phyloP scores from a whole-genome alignment of 306 rosid species.

The Macrotyloma uniflorum region DNA sequence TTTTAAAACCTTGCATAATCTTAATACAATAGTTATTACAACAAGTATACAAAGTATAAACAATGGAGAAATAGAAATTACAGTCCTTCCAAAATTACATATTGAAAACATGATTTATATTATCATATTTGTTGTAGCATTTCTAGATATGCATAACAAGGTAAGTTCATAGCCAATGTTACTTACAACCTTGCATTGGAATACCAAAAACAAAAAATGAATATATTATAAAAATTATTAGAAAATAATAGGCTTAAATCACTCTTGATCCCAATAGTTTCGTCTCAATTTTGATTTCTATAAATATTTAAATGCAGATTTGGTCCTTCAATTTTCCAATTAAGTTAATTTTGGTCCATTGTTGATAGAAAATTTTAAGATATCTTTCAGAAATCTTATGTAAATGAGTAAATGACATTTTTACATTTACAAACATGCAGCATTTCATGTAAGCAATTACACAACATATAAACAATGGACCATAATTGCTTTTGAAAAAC shows the following conservation, averaged over 20 bases:
- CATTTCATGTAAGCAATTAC: too few species aligned
- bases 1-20: conserved; percentile 23
- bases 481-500: too few species aligned
- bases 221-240: neutral
- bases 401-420: too few species aligned
- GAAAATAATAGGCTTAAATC: neutral
- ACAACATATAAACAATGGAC: too few species aligned
- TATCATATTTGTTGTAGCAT: conserved; percentile 7
- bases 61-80: conserved; percentile 15
- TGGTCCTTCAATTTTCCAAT: too few species aligned
- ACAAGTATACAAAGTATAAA: conserved; percentile 18
- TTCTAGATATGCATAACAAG: conserved; percentile 7
- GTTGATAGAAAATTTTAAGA: too few species aligned
- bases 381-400: too few species aligned
- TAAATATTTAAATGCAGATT: too few species aligned
- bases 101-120: conserved; percentile 25
- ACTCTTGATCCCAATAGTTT: too few species aligned
- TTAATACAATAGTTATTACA: neutral
- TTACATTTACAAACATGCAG: too few species aligned
- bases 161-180: neutral
- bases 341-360: too few species aligned
- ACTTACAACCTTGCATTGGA: conserved; percentile 14
- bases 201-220: neutral
- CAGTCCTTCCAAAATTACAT: conserved; percentile 3
- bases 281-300: too few species aligned